Conservation (phyloP, 176 grass and related monocot species). For the Poa pratensis region DNA sequence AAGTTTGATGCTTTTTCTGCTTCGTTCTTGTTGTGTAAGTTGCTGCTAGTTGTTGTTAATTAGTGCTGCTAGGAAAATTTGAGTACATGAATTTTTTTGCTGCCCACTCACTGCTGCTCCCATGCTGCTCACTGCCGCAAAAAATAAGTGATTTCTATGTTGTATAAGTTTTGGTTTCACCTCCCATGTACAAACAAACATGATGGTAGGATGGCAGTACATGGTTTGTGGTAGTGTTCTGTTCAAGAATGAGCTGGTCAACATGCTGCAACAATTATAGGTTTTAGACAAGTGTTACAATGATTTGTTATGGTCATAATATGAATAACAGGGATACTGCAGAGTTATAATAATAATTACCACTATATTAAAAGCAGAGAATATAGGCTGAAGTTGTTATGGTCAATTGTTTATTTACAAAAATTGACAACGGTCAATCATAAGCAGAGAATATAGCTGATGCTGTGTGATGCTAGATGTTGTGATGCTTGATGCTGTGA, state of each 20-base stretch:
- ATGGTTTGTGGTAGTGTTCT: background rate
- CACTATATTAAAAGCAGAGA: background rate
- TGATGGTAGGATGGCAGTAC: background rate
- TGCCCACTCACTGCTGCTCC: too few relatives aligned
- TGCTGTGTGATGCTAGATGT: too few relatives aligned
- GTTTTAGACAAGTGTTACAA: background rate
- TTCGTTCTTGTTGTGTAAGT: too few relatives aligned
- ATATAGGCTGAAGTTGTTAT: background rate
- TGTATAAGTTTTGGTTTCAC: conserved; percentile 3
- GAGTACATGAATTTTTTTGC: too few relatives aligned
- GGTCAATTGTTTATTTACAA: background rate
- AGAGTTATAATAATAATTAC: background rate
- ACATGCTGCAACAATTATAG: conserved; percentile 3
- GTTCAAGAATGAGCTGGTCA: background rate
- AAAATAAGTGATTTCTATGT: too few relatives aligned
- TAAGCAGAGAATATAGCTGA: too few relatives aligned
- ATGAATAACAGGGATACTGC: conserved; percentile 1
- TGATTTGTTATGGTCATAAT: background rate
- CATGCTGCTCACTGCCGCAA: too few relatives aligned
- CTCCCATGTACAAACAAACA: background rate
- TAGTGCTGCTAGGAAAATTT: too few relatives aligned
- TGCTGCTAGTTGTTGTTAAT: too few relatives aligned
- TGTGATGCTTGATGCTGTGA: too few relatives aligned
- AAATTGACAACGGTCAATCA: too few relatives aligned
- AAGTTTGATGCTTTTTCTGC: too few relatives aligned